phyloP scores from a whole-genome alignment of 768 basidiomycete species.

The Lentinus tigrinus region DNA sequence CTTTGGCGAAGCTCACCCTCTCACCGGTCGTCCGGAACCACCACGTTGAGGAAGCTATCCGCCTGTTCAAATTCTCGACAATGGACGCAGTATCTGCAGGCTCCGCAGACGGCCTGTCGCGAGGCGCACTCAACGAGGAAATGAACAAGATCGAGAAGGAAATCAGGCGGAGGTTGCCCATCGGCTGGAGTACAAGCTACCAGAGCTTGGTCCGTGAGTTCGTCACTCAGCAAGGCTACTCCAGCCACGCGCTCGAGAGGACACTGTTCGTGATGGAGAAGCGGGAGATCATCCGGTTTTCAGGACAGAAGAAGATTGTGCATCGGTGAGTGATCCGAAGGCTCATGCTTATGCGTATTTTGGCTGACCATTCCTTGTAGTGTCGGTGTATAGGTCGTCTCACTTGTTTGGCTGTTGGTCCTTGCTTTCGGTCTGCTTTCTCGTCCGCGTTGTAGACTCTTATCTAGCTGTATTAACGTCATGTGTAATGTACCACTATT shows the following conservation, averaged over 20 bases:
- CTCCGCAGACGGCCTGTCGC: conserved; percentile 87
- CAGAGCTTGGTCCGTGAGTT: conserved; percentile 92
- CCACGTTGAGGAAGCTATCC: conserved; percentile 97
- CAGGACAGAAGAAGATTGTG: conserved; percentile 66
- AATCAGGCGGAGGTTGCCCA: conserved; percentile 75
- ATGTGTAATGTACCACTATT: conserved; percentile 6
- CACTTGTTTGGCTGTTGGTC: neutral
- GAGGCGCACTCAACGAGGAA: conserved; percentile 91
- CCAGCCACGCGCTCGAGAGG: conserved; percentile 86
- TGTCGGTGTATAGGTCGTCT: conserved; percentile 5
- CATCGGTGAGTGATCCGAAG: conserved; percentile 35
- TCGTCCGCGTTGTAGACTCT: conserved; percentile 3
- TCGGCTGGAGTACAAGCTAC: conserved; percentile 97
- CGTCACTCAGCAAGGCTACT: conserved; percentile 88
- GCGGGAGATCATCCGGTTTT: conserved; percentile 90
- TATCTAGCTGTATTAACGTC: conserved; percentile 8
- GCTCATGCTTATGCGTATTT: too few relatives aligned
- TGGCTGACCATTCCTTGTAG: neutral
- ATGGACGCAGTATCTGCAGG: conserved; percentile 99
- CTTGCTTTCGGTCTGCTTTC: conserved; percentile 7
- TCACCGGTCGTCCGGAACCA: conserved; percentile 83
- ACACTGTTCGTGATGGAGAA: conserved; percentile 93
- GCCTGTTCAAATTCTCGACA: conserved; percentile 96
- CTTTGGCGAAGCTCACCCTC: conserved; percentile 91
- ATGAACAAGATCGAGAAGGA: conserved; percentile 89